Percentiles rank a stretch among this genome's conserved stretches.
These are phyloP conservation scores for Jacaranda copaia DNA, from an alignment of 257 asterid species.

Conservation along the genomic window DNA sequence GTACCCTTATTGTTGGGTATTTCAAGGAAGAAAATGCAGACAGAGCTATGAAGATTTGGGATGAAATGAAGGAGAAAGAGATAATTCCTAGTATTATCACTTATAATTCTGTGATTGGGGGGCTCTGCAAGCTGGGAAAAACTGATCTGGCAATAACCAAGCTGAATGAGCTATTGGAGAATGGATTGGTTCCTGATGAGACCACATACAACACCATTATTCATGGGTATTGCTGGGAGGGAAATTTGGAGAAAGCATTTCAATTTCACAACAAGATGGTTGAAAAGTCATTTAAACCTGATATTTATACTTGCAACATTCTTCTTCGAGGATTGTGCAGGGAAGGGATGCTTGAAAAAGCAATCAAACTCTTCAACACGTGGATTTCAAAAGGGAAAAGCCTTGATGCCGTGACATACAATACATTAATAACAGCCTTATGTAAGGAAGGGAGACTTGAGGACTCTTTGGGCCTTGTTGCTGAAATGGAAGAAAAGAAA, in stretches of 20 bases:
- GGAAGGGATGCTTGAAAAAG: slow-evolving; percentile 84
- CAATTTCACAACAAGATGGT: slow-evolving; percentile 82
- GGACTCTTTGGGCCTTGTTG: slow-evolving; percentile 64
- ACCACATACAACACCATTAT: slow-evolving; percentile 82
- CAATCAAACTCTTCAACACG: slow-evolving; percentile 63
- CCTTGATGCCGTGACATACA: slow-evolving; percentile 74
- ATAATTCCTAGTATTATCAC: slow-evolving; percentile 68
- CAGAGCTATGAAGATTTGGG: slow-evolving; percentile 75
- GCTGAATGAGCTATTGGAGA: slow-evolving; percentile 72
- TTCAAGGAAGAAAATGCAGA: slow-evolving; percentile 64
- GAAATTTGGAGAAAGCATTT: slow-evolving; percentile 75
- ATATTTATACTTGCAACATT: slow-evolving; percentile 71
- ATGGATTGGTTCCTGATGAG: slow-evolving; percentile 79
- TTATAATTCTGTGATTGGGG: slow-evolving; percentile 74
- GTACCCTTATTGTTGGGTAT: slow-evolving; percentile 79
- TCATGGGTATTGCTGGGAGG: slow-evolving; percentile 83
- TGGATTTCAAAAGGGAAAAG: slow-evolving; percentile 72
- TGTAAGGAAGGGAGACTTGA: slow-evolving; percentile 75
- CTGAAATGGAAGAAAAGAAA: slow-evolving; percentile 80
- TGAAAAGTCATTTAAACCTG: slow-evolving; percentile 74
- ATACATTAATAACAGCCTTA: slow-evolving; percentile 72
- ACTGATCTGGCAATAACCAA: slow-evolving; percentile 64
- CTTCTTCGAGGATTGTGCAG: slow-evolving; percentile 79
- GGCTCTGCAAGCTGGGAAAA: slow-evolving; percentile 78
- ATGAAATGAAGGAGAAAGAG: slow-evolving; percentile 72